Conservation (phyloP, 2,329 filamentous ascomycete species). For the Tolypocladium nubicola region DNA sequence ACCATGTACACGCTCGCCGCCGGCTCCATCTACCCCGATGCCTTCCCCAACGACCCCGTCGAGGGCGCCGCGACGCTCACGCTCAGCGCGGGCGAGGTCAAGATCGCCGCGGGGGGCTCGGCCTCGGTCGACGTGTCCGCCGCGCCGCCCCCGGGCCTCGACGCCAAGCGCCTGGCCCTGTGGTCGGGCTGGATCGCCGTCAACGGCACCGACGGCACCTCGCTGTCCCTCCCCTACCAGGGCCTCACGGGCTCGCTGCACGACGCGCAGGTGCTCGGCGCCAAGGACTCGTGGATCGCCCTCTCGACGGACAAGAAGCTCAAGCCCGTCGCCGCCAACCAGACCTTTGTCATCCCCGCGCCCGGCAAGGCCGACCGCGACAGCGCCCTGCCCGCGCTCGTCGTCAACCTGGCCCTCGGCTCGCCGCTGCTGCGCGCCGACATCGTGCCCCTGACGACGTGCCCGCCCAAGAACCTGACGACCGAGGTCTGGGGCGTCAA, state of each 20-base stretch:
- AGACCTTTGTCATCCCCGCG: conserved; percentile 30
- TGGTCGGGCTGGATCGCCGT: conserved; percentile 32
- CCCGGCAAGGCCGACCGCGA: conserved; percentile 22
- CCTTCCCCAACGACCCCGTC: conserved; percentile 34
- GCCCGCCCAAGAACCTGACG: conserved; percentile 13
- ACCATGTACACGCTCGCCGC: conserved; percentile 40
- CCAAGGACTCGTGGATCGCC: conserved; percentile 15
- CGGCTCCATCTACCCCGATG: conserved; percentile 21
- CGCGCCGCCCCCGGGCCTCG: conserved; percentile 26
- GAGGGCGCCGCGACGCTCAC: conserved; percentile 29
- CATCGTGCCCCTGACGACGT: conserved; percentile 27
- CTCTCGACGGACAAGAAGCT: conserved; percentile 21
- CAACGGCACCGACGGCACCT: conserved; percentile 26
- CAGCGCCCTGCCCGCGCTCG: conserved; percentile 26
- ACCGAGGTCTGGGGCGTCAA: conserved; percentile 25
- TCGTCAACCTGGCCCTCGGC: conserved; percentile 33
- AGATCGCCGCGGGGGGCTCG: conserved; percentile 28
- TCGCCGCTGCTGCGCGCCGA: conserved; percentile 32
- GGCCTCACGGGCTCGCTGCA: conserved; percentile 26
- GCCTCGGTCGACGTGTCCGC: conserved; percentile 34
- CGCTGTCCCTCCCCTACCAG: conserved; percentile 29
- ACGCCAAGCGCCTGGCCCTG: conserved; percentile 27
- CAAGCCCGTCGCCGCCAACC: conserved; percentile 18
- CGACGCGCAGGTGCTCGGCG: conserved; percentile 11
- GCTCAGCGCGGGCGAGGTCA: conserved; percentile 32